phyloP scores from a whole-genome alignment of 176 grass and related monocot species.

The Avena insularis region DNA sequence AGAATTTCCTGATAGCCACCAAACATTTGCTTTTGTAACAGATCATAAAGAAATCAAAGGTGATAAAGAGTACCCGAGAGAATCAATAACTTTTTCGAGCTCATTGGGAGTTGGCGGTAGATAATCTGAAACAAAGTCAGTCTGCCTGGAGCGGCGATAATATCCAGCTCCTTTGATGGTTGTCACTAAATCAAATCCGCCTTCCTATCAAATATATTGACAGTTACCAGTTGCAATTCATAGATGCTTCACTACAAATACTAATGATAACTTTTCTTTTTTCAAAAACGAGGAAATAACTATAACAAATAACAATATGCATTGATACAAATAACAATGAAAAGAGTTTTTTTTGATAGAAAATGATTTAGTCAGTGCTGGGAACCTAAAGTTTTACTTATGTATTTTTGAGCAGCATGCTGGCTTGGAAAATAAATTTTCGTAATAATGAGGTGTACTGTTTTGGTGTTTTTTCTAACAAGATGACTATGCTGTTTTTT shows the following conservation, averaged over 20 bases:
- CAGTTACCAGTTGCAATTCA: not conserved
- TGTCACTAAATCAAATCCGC: conserved; percentile 61
- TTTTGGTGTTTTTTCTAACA: too few species aligned
- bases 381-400: too few species aligned
- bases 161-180: conserved; percentile 74
- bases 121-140: conserved; percentile 71
- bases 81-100: conserved; percentile 47
- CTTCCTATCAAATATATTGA: conserved; percentile 57
- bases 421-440: too few species aligned
- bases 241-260: not conserved
- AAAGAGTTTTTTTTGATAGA: too few species aligned
- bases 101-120: conserved; percentile 58
- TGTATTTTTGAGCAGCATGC: too few species aligned
- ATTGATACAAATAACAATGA: not conserved
- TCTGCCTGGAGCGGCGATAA: conserved; percentile 67
- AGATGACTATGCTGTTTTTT: too few species aligned
- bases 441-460: too few species aligned
- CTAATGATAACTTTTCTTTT: not conserved
- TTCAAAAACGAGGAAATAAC: too few species aligned
- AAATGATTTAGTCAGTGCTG: too few species aligned
- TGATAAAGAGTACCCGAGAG: conserved; percentile 43
- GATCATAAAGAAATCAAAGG: not conserved
- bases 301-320: not conserved
- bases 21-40: too few species aligned
- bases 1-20: too few species aligned